phyloP scores from a whole-genome alignment of 169 alveolate species.

The Plasmodium reichenowi region DNA sequence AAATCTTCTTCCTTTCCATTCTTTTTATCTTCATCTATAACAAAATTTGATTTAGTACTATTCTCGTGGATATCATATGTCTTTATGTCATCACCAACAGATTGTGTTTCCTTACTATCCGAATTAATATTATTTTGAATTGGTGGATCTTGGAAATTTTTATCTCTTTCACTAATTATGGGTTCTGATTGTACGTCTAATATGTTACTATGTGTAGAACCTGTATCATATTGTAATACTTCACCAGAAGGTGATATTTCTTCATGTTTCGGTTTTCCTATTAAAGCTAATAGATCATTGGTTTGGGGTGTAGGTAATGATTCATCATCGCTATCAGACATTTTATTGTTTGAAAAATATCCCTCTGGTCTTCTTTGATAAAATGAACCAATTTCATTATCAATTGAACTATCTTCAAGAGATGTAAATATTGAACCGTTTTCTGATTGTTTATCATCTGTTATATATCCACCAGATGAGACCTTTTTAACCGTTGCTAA shows the following conservation, averaged over 20 bases:
- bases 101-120: too few species aligned
- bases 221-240: background rate
- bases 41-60: conserved; percentile 10
- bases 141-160: too few species aligned
- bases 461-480: background rate
- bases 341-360: background rate
- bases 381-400: background rate
- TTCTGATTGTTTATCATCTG: background rate
- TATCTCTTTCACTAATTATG: too few species aligned
- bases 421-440: background rate
- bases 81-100: too few species aligned
- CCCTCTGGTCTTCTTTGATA: background rate
- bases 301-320: background rate
- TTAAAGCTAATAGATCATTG: background rate
- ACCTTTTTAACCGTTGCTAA: background rate
- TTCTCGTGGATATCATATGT: background rate
- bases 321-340: background rate
- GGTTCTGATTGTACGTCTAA: too few species aligned
- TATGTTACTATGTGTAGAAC: background rate
- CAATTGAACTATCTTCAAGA: background rate
- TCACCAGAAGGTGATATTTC: background rate
- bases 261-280: background rate
- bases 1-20: conserved; percentile 5
- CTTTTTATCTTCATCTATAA: conserved; percentile 7
- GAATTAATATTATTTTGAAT: too few species aligned